phyloP scores from a whole-genome alignment of 495 filamentous ascomycete species.

The Aspergillus cristatus region DNA sequence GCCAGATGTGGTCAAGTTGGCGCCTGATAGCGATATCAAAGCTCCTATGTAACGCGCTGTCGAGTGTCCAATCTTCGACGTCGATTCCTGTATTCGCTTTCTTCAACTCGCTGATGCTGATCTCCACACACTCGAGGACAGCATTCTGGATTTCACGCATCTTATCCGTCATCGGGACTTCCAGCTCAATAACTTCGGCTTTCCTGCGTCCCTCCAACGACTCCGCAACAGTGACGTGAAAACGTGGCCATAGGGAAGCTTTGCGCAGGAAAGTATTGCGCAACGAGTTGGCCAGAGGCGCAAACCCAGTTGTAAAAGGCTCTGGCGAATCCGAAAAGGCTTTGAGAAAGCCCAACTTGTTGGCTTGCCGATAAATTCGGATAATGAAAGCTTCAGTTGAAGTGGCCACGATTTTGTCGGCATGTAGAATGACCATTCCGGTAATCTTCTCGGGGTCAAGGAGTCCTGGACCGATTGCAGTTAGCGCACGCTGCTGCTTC shows the following conservation, averaged over 20 bases:
- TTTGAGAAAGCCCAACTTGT: conserved; percentile 88
- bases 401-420: conserved; percentile 72
- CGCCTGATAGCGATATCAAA: conserved; percentile 84
- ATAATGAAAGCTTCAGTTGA: conserved; percentile 92
- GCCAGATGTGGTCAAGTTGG: conserved; percentile 95
- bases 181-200: conserved; percentile 92
- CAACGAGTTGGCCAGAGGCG: conserved; percentile 85
- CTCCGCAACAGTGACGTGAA: conserved; percentile 80
- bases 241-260: conserved; percentile 87
- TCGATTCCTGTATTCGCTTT: conserved; percentile 84
- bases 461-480: conserved; percentile 34
- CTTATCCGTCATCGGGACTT: conserved; percentile 90
- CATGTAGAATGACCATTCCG: conserved; percentile 80
- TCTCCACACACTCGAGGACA: conserved; percentile 92
- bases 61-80: conserved; percentile 95
- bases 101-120: conserved; percentile 83
- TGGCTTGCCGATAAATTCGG: conserved; percentile 86
- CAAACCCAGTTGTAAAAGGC: conserved; percentile 82
- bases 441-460: conserved; percentile 79
- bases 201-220: conserved; percentile 85
- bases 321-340: conserved; percentile 94
- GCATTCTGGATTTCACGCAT: conserved; percentile 93
- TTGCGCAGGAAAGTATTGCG: conserved; percentile 86
- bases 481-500: background rate
- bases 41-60: conserved; percentile 85